Base-by-base conservation (phyloP, 306 rosid species). In the Quercus variabilis region DNA sequence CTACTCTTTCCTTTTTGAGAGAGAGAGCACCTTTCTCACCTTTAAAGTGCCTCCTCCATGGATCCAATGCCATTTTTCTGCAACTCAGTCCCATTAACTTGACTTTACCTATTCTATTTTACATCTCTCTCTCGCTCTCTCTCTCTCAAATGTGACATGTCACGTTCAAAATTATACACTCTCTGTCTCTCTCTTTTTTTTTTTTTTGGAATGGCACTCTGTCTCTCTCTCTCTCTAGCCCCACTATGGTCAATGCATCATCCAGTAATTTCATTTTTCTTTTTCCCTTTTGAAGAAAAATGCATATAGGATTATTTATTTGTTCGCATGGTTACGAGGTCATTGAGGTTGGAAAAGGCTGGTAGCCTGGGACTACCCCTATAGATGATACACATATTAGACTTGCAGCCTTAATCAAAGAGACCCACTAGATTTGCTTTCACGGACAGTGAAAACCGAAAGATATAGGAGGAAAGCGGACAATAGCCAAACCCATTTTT, bases 31-130 rank as follows among this genome's bases (percentile, higher is more conserved):
- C 69, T 56, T 59, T 69, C 55, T 58, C 55, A 55, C 71, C 77
- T 76, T 82, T 77, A 79, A 87, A 85, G 78, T 74, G 71, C 63
- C 69, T 55, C 88, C 76, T 83, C 84, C 68, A 46, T 74, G 83
- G 82, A 85, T 83, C 91, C 88, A 82, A 82, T 79, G 85, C 57
- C 74, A 79, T 54, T 85, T 72, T 79, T 76, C 83, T 85, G 87
- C 77, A 79, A 69, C 72, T 70, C 69, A 83, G 74, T 79, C 82
- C 83, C 78, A 83, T 69, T 82, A 83, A 62, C 78, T 65, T 85
- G 67, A 64, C 88, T 90, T 85, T 85, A 80, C 83, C 78, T 76
- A 58, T 77, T 84, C 80, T 84, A 75, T 85, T 74, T 20, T 76
- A 78, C 68, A 82, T 78, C 80, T 73, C 83, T 75, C 38, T 64